Percentiles rank a stretch among this genome's conserved stretches.
phyloP scores from a whole-genome alignment of 306 rosid species.

The Echinosophora koreensis region DNA sequence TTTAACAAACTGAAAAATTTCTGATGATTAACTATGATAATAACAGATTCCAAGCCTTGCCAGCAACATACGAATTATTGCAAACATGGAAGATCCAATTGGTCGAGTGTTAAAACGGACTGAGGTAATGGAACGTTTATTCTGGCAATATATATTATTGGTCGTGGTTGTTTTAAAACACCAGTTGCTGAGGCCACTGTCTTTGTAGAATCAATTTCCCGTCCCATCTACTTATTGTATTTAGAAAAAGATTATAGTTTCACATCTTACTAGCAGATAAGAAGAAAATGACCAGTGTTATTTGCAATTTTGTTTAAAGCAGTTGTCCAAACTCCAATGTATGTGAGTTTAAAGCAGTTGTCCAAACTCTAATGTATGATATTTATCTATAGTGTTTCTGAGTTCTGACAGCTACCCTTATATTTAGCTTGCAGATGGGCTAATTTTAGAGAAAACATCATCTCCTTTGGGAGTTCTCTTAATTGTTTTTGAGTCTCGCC shows the following conservation, averaged over 20 bases:
- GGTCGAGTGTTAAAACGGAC: slow-evolving; percentile 81
- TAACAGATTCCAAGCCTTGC: slow-evolving; percentile 87
- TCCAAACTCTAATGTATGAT: slow-evolving; percentile 1
- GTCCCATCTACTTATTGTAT: slow-evolving; percentile 3
- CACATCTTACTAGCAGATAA: slow-evolving; percentile 19
- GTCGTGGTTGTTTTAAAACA: slow-evolving; percentile 34
- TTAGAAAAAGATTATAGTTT: slow-evolving; percentile 28
- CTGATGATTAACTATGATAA: slow-evolving; percentile 46
- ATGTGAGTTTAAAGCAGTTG: not conserved
- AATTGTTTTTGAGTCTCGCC: slow-evolving; percentile 97
- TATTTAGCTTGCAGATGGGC: slow-evolving; percentile 89
- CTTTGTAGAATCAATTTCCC: not conserved
- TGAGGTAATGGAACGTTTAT: slow-evolving; percentile 61
- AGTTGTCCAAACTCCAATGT: not conserved
- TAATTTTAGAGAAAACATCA: slow-evolving; percentile 91
- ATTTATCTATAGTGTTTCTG: slow-evolving; percentile 43
- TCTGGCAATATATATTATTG: slow-evolving; percentile 3
- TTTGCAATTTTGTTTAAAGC: slow-evolving; percentile 18
- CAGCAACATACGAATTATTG: slow-evolving; percentile 76
- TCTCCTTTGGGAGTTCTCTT: slow-evolving; percentile 95
- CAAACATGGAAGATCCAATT: slow-evolving; percentile 97
- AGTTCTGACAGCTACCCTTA: slow-evolving; percentile 48
- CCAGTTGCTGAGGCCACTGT: slow-evolving; percentile 10
- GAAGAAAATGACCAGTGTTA: slow-evolving; percentile 27
- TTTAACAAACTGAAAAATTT: slow-evolving; percentile 26